These are phyloP conservation scores for Ophiocordyceps camponoti-leonardi DNA, from an alignment of 2,329 filamentous ascomycete species.

Conservation along the genomic window DNA sequence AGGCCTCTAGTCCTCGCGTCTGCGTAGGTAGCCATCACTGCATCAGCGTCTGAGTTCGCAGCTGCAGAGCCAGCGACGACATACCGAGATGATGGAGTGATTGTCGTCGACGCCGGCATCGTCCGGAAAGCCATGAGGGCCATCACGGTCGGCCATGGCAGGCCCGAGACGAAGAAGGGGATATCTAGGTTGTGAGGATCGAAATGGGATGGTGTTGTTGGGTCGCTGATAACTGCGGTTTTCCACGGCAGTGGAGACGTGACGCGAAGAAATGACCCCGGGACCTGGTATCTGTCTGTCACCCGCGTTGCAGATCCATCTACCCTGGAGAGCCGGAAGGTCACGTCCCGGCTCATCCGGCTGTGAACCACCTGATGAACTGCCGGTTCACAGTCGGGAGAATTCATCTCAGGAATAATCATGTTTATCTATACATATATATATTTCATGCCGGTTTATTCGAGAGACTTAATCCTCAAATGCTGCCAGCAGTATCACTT, in stretches of 20 bases:
- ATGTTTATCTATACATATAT: not conserved
- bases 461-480: no score
- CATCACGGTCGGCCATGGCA: constrained; percentile 24
- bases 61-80: constrained; percentile 1
- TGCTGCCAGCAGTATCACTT: no score
- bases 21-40: constrained; percentile 17
- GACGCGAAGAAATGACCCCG: not conserved
- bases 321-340: not conserved
- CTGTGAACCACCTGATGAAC: not conserved
- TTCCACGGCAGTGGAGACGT: not conserved
- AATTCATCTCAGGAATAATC: not conserved
- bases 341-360: not conserved
- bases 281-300: not conserved
- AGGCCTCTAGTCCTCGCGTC: constrained; percentile 80
- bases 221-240: not conserved
- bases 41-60: not conserved
- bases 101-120: constrained; percentile 28
- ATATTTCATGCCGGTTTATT: not conserved
- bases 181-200: not conserved
- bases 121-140: constrained; percentile 27
- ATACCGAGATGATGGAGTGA: constrained; percentile 26
- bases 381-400: not conserved
- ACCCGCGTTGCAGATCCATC: not conserved
- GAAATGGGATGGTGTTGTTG: not conserved
- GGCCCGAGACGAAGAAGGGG: not conserved